These are phyloP conservation scores for Aureobasidium sp. DNA, from an alignment of 2,329 filamentous ascomycete species.

Conservation along the genomic window DNA sequence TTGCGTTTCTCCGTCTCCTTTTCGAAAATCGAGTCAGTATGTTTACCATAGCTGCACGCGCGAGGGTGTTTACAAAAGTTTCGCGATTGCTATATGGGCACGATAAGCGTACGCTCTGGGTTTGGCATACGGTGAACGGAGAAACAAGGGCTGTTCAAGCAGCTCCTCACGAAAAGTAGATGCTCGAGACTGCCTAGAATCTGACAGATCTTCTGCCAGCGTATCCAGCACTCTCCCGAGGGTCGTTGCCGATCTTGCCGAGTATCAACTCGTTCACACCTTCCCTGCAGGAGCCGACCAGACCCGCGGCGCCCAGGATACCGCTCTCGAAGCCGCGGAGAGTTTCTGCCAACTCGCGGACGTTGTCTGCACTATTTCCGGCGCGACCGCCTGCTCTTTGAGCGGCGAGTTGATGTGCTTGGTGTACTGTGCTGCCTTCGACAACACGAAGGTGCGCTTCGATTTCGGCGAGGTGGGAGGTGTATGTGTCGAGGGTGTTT, in stretches of 20 bases:
- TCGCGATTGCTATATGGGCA: not conserved
- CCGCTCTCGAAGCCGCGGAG: conserved; percentile 41
- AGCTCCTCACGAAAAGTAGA: not conserved
- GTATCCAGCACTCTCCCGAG: not conserved
- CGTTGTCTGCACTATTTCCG: conserved; percentile 28
- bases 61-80: not conserved
- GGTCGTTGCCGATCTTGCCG: conserved; percentile 15
- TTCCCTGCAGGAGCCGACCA: conserved; percentile 39
- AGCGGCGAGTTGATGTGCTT: conserved; percentile 33
- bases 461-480: conserved; percentile 37
- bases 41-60: not conserved
- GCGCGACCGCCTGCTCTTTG: conserved; percentile 19
- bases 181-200: not conserved
- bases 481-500: conserved; percentile 32
- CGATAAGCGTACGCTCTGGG: not conserved
- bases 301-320: conserved; percentile 38
- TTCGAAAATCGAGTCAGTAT: not conserved
- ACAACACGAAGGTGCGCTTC: conserved; percentile 41
- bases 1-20: not conserved
- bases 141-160: not conserved
- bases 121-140: not conserved
- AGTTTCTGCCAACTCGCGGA: conserved; percentile 37
- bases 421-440: conserved; percentile 35
- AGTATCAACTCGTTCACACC: conserved; percentile 36
- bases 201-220: conserved; percentile 7